Evolutionary conservation across 2,329 filamentous ascomycete genomes (phyloP), one percentile per base, ranked within the genome.

Genomic region (Rutstroemia sp.): DNA sequence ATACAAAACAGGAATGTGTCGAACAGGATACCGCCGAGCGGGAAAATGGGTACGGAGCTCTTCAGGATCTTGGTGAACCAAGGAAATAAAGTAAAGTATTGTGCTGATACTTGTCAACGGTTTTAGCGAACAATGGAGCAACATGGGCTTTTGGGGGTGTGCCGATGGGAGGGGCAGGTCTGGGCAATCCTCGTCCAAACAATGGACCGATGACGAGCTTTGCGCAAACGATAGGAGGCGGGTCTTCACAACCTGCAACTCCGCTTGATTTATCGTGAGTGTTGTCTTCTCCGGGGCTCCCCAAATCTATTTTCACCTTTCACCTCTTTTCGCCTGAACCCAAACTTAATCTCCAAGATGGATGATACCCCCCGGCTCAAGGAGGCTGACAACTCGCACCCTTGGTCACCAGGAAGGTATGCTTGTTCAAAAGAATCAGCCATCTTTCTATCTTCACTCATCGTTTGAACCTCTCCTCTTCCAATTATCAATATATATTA

Each of bases 261-360:
- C 78, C 82, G 44, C 71, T 86, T 58, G 83, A 87, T 68, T 73
- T 81, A 57, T 83, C 82, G 83, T 86, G 80, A 72, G 83, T 84
- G 14, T 19, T 45, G 9, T 50, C n/a, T n/a, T 45, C 37, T 39
- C 25, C 19, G 25, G 48, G n/a, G 38, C 34, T 50, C 39, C 54
- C 38, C 45, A 34, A 64, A 52, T 14, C 19, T 44, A 47, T 3
- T 17, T 39, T 27, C 12, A n/a, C 25, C 41, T 25, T 27, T 47
- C 10, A 38, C 17, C 21, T 6, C 48, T 41, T 10, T 45, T 45
- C 19, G 8, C n/a, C n/a, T 6, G n/a, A 23, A 45, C 19, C n/a
- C 3, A 45, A 9, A 12, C 42, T 37, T 38, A 38, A 47, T 46
- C 12, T 46, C 34, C 51, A 46, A 50, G 7, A 55, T 55, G 52